Base-by-base conservation (phyloP, 306 rosid species). In the Pterocarpus santalinus region DNA sequence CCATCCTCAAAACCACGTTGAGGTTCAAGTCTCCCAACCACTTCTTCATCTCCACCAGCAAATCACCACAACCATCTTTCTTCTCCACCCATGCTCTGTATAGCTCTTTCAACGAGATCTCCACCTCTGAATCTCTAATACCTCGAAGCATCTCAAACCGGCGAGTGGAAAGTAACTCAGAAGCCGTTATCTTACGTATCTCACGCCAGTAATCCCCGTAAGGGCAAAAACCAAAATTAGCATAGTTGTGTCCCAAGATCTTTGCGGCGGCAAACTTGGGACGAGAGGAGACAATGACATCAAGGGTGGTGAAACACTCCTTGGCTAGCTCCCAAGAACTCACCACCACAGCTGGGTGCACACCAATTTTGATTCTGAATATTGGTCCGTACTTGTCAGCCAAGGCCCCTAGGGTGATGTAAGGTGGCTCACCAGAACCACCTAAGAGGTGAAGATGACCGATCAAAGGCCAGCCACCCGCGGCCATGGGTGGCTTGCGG, bases 401-500 rank as follows among this genome's bases (percentile, higher is more conserved):
- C 75, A 92, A 49, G 73, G 81, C 74, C 39, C 87, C 92, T 15
- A 92, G 44, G 22, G 86, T 47, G 11, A 80, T 62, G 78, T 90
- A 80, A 64, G 88, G 86, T 43, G 83, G 90, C 15, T 71, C 35
- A 3, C 61, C 13, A 0, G 82, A 64, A 52, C 82, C 85, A 4
- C 62, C 43, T 9, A 90, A 73, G n/a, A 88, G 85, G 38, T 4
- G 81, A 22, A 92, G 86, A 34, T 92, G 93, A 12, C 97, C 97
- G 15, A 92, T 76, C 15, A 92, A 16, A 9, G 97, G 97, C 97
- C 93, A 90, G 1, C 91, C 90, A 2, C 95, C 92, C 0, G 80
- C 49, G 2, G 87, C 89, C 79, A 86, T 74, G 1, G 93, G 95
- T 57, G 85, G 81, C 60, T 60, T 72, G 12, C 57, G 72, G 39